Base-by-base conservation (phyloP, 352 stramenopile genomes). In the Phytophthora palmivora region DNA sequence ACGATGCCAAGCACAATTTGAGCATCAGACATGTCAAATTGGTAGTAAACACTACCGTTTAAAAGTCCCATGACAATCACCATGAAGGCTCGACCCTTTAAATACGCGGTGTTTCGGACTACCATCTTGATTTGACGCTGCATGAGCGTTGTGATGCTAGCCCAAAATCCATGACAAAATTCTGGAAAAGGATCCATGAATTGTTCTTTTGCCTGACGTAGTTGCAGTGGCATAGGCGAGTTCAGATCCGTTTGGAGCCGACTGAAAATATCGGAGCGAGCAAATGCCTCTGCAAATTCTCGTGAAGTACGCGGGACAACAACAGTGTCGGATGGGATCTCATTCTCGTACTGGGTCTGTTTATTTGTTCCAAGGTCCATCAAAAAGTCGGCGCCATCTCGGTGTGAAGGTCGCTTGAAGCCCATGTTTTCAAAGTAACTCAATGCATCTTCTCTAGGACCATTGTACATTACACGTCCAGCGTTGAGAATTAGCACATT, bases 371-470 rank as follows among this genome's bases (percentile, higher is more conserved):
- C 52, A 3, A 78, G 46, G 52, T 77, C 69, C 49, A 80, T 46
- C 16, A 78, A 33, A 43, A 78, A 78, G 58, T 80, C 58, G 21
- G 68, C 72, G 6, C 73, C 47, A 34, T 77, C 72, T 6, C 63
- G 64, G 39, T 63, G 39, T 15, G 52, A 39, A 28, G 76, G 77
- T 30, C 65, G 67, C 2, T 61, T 51, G 41, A 82, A 82, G 0
- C 84, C 87, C 30, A 94, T 41, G 10, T 43, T 51, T 26, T 79
- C 71, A 64, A 97, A 97, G 61, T 97, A 94, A 19, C 67, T 57
- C 30, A 87, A 55, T 1, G 59, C 77, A 55, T 72, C 30, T 82
- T 90, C 49, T 75, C 72, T 67, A 65, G 81, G 45, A 88, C 67
- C 45, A 37, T 74, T 51, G 42, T 67, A 71, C 42, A 71, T 75